Evolutionary conservation across 495 filamentous ascomycete species (phyloP).

Genomic region (Annulohypoxylon moriforme): DNA sequence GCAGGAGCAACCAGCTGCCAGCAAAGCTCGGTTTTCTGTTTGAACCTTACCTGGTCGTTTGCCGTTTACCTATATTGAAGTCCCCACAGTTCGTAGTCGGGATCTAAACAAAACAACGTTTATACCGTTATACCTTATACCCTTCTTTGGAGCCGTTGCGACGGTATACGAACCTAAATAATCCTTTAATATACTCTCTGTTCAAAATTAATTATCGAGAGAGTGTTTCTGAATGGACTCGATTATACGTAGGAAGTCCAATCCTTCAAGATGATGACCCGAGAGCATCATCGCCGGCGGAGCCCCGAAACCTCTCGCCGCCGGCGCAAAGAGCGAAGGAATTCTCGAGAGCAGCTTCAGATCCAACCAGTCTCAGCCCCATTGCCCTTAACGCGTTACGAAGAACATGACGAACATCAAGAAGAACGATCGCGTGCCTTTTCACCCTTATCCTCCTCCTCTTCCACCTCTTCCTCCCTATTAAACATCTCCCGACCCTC

Average conservation of each 20-base stretch:
- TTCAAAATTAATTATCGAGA: constrained; percentile 12
- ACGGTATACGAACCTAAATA: constrained; percentile 28
- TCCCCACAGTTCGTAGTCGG: constrained; percentile 34
- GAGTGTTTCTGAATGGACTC: constrained; percentile 42
- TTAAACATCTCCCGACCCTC: constrained; percentile 58
- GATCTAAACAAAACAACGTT: constrained; percentile 45
- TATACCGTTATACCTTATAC: constrained; percentile 10
- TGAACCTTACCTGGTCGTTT: constrained; percentile 12
- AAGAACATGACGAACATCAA: constrained; percentile 42
- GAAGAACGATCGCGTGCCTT: constrained; percentile 50
- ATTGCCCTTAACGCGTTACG: constrained; percentile 18
- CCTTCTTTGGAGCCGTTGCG: constrained; percentile 34
- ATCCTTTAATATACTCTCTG: constrained; percentile 34
- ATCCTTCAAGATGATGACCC: constrained; percentile 54
- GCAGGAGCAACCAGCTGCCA: constrained; percentile 12
- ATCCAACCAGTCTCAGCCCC: constrained; percentile 31
- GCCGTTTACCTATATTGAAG: constrained; percentile 4
- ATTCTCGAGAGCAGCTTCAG: constrained; percentile 59
- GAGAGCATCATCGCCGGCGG: constrained; percentile 59
- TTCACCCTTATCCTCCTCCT: constrained; percentile 57
- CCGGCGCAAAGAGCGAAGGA: constrained; percentile 59
- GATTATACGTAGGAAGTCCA: constrained; percentile 32
- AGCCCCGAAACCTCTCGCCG: constrained; percentile 62
- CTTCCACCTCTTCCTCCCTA: constrained; percentile 57
- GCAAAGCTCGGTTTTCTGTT: constrained; percentile 26